A percentile compares a stretch with the other conserved stretches of the same genome.
Evolutionary conservation across 306 rosid genomes (phyloP).

Genomic region (Cyclanthera cordifolia): DNA sequence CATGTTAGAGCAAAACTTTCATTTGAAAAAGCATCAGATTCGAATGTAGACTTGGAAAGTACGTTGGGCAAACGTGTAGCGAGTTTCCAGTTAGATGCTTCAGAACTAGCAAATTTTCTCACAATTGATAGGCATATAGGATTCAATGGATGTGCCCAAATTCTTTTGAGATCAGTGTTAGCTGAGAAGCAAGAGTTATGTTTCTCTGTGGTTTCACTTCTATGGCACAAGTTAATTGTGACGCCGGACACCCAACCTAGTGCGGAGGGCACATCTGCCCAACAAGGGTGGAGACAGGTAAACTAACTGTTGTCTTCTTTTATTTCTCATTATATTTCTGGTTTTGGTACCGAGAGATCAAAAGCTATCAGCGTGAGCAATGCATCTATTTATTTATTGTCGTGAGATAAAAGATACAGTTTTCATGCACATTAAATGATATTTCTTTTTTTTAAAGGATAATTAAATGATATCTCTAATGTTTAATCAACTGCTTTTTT

Average conservation of each 20-base stretch:
- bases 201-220: constrained; percentile 84
- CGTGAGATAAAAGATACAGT: background rate
- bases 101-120: constrained; percentile 89
- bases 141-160: constrained; percentile 67
- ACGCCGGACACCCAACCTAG: constrained; percentile 86
- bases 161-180: constrained; percentile 66
- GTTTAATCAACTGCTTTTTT: background rate
- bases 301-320: background rate
- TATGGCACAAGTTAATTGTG: constrained; percentile 91
- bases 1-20: constrained; percentile 30
- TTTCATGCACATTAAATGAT: background rate
- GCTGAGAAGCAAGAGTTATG: constrained; percentile 85
- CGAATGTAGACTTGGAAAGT: constrained; percentile 40
- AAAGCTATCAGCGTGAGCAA: background rate
- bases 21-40: constrained; percentile 27
- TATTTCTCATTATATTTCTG: background rate
- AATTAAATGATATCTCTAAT: background rate
- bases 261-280: constrained; percentile 96
- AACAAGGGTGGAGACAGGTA: constrained; percentile 99
- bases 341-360: background rate
- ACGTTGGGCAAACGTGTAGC: constrained; percentile 52
- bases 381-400: background rate
- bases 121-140: constrained; percentile 90
- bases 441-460: no score
- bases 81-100: constrained; percentile 68